Evolutionary conservation across 2,329 filamentous ascomycete genomes (phyloP).

Genomic region (Colletotrichum echinochloae): DNA sequence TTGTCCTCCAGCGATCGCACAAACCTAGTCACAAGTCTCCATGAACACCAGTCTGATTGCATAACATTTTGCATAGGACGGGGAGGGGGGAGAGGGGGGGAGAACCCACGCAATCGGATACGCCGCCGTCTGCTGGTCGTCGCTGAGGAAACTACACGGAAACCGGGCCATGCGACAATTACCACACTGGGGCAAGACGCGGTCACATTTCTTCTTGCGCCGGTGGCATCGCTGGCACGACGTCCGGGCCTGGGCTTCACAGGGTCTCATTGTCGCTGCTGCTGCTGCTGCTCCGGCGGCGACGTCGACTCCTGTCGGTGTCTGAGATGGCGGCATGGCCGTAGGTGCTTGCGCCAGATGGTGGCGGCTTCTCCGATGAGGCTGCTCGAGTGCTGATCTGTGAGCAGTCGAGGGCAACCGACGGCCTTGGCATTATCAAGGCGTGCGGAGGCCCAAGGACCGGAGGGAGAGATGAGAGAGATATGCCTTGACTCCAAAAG

Average conservation of each 20-base stretch:
- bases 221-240: slow-evolving; percentile 56
- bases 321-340: background rate
- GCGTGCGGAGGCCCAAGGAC: background rate
- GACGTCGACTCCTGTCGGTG: background rate
- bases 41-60: background rate
- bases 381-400: background rate
- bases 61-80: background rate
- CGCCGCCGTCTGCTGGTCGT: slow-evolving; percentile 53
- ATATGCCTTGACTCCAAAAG: background rate
- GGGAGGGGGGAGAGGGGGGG: background rate
- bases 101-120: slow-evolving; percentile 54
- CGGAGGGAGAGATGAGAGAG: background rate
- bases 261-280: background rate
- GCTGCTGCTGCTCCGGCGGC: slow-evolving; percentile 38
- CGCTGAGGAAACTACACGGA: slow-evolving; percentile 55
- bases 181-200: slow-evolving; percentile 52
- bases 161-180: slow-evolving; percentile 53
- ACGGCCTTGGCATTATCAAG: background rate
- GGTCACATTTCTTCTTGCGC: slow-evolving; percentile 58
- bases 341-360: background rate
- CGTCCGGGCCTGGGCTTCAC: slow-evolving; percentile 38
- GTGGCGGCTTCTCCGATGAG: background rate
- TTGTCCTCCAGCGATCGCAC: slow-evolving; percentile 29
- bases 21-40: background rate
- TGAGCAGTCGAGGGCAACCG: background rate